phyloP scores from a whole-genome alignment of 2,329 filamentous ascomycete genomes.

The Talaromyces amestolkiae region DNA sequence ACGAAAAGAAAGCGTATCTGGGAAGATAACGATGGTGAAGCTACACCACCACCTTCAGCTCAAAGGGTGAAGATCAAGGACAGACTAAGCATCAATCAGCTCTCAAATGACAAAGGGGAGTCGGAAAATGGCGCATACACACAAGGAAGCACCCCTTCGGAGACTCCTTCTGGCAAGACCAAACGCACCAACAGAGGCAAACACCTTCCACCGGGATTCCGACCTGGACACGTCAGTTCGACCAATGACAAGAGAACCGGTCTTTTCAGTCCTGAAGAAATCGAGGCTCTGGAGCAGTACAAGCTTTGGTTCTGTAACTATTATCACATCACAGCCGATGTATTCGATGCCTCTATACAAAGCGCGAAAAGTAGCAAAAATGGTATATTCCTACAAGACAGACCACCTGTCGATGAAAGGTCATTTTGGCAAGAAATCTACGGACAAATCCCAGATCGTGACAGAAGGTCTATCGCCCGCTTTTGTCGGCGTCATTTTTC shows the following conservation, averaged over 20 bases:
- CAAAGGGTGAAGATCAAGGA: slow-evolving; percentile 6
- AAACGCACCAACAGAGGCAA: background rate
- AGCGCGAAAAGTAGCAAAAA: slow-evolving; percentile 30
- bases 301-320: slow-evolving; percentile 37
- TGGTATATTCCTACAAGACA: slow-evolving; percentile 26
- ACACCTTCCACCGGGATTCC: background rate
- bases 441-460: slow-evolving; percentile 35
- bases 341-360: slow-evolving; percentile 37
- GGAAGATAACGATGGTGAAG: background rate
- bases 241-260: slow-evolving; percentile 28
- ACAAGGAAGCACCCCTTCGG: background rate
- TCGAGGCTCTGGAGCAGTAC: slow-evolving; percentile 31
- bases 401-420: slow-evolving; percentile 25
- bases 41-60: background rate
- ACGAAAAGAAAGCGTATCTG: slow-evolving; percentile 31
- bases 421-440: slow-evolving; percentile 40
- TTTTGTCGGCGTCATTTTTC: slow-evolving; percentile 47
- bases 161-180: background rate
- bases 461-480: slow-evolving; percentile 39
- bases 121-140: background rate
- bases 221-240: slow-evolving; percentile 11
- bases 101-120: background rate
- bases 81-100: slow-evolving; percentile 11
- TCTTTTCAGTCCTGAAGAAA: slow-evolving; percentile 33
- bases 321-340: slow-evolving; percentile 23